Conservation (phyloP, 345 rosid genomes). For the Psidium guajava region DNA sequence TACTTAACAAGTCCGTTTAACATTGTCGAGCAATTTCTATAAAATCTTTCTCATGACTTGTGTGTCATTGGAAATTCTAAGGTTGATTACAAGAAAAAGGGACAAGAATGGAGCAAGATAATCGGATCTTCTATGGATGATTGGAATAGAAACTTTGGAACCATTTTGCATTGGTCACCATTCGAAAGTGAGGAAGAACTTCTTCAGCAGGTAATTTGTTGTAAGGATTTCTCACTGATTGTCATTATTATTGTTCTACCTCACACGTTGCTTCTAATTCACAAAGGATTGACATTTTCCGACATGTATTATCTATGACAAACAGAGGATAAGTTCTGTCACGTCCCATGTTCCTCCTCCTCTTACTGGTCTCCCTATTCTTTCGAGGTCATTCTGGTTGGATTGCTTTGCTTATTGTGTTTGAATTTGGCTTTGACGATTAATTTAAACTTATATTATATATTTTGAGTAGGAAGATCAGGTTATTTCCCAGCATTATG, state of each 20-base stretch:
- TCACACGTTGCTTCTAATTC: not conserved
- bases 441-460: not conserved
- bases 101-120: conserved; percentile 29
- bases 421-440: not conserved
- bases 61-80: conserved; percentile 3
- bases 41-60: not conserved
- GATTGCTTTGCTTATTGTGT: not conserved
- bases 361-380: not conserved
- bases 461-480: not conserved
- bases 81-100: conserved; percentile 51
- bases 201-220: conserved; percentile 30
- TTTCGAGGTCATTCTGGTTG: not conserved
- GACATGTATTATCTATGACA: not conserved
- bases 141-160: conserved; percentile 42
- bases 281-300: not conserved
- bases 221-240: not conserved
- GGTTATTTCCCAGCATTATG: not conserved
- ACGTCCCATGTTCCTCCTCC: not conserved
- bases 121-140: conserved; percentile 28
- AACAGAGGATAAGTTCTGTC: not conserved
- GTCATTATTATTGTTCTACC: not conserved
- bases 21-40: not conserved
- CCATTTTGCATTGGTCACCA: conserved; percentile 65
- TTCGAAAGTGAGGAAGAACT: conserved; percentile 32
- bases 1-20: not conserved